phyloP scores from a whole-genome alignment of 306 rosid genomes.

The Cotoneaster glaucophyllus region DNA sequence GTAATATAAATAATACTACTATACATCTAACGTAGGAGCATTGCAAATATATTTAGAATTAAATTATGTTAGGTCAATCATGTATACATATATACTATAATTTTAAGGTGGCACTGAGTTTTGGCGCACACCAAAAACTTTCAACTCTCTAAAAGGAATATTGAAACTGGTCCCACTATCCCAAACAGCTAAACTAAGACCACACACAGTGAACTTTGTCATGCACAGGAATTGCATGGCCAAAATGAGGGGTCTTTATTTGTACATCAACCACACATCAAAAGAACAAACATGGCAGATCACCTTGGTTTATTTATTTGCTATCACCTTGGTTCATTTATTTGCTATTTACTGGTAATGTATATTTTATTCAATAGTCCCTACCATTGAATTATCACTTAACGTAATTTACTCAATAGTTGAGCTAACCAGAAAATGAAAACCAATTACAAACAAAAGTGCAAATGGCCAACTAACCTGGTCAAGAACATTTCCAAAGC shows the following conservation, averaged over 20 bases:
- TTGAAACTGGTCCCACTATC: background rate
- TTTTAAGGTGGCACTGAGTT: background rate
- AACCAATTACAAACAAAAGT: background rate
- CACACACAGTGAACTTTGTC: background rate
- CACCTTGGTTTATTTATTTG: background rate
- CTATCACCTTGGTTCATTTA: background rate
- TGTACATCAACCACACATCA: background rate
- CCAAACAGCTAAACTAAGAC: background rate
- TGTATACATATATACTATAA: background rate
- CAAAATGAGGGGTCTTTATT: background rate
- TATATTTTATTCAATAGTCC: background rate
- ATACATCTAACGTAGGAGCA: background rate
- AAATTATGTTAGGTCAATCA: background rate
- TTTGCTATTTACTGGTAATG: background rate
- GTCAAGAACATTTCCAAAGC: slow-evolving; percentile 78
- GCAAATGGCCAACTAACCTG: slow-evolving; percentile 53
- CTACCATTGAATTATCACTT: background rate
- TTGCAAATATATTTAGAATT: background rate
- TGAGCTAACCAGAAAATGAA: background rate
- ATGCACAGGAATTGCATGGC: background rate
- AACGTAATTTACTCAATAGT: background rate
- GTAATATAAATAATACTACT: too few species aligned
- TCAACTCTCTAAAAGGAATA: background rate
- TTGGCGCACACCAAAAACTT: background rate
- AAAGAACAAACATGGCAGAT: background rate